These are phyloP conservation scores for Neurospora intermedia DNA, from an alignment of 495 filamentous ascomycete genomes.

Conservation along the genomic window DNA sequence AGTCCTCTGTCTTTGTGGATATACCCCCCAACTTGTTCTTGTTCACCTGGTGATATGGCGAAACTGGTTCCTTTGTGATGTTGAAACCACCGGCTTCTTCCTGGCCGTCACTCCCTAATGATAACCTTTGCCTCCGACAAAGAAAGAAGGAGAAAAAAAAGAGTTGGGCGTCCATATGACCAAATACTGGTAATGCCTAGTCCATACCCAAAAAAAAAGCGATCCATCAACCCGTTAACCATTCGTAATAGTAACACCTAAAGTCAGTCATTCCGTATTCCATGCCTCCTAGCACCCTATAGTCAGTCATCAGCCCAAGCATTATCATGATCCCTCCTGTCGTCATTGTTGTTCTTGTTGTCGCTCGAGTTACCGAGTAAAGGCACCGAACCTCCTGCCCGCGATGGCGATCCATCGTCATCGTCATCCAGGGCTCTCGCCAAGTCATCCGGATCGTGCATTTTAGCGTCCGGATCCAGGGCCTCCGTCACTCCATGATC, in stretches of 20 bases:
- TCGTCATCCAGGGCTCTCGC: slow-evolving; percentile 41
- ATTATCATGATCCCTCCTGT: neutral
- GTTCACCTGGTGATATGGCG: neutral
- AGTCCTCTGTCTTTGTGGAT: neutral
- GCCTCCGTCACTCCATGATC: slow-evolving; percentile 26
- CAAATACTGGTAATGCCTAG: neutral
- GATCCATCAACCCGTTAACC: neutral
- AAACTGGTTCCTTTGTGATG: neutral
- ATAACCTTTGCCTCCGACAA: neutral
- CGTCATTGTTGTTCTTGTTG: neutral
- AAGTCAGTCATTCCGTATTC: neutral
- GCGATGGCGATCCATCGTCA: slow-evolving; percentile 21
- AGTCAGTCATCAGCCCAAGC: neutral
- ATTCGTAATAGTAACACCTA: neutral
- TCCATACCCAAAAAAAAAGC: neutral
- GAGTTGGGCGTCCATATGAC: neutral
- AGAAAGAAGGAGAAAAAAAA: neutral
- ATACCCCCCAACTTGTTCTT: neutral
- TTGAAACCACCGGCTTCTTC: neutral
- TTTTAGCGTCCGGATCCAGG: slow-evolving; percentile 43
- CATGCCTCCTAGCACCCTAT: neutral
- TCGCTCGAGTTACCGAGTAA: slow-evolving; percentile 1
- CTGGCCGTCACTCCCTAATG: neutral
- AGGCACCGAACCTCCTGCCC: slow-evolving; percentile 10
- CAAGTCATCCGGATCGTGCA: slow-evolving; percentile 48